Conservation (phyloP, 768 basidiomycete genomes). For the Pisolithus orientalis region DNA sequence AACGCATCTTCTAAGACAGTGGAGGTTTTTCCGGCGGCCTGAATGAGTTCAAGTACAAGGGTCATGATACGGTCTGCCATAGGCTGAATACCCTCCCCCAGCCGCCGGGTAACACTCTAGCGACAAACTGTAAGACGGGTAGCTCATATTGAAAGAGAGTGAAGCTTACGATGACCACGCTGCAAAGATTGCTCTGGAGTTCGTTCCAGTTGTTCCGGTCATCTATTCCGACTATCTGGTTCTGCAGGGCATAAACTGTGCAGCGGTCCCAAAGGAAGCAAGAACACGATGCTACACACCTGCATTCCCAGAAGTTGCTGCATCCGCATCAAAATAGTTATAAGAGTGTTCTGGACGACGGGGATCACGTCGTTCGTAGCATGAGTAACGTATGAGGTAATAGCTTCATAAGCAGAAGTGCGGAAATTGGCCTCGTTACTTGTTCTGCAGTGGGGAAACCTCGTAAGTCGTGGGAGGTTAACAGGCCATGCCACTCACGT, state of each 20-base stretch:
- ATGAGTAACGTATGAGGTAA: slow-evolving; percentile 80
- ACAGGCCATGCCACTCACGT: slow-evolving; percentile 43
- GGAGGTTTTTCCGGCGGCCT: slow-evolving; percentile 84
- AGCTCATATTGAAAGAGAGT: background rate
- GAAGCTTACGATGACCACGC: slow-evolving; percentile 71
- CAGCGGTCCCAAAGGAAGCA: background rate
- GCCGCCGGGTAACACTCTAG: slow-evolving; percentile 80
- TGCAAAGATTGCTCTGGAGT: slow-evolving; percentile 91
- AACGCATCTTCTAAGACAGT: slow-evolving; percentile 96
- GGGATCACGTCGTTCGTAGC: slow-evolving; percentile 72
- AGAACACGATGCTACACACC: slow-evolving; percentile 34
- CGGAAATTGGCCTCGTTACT: slow-evolving; percentile 89
- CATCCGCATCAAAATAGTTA: slow-evolving; percentile 84
- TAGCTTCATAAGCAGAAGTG: slow-evolving; percentile 94
- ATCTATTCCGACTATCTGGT: slow-evolving; percentile 90
- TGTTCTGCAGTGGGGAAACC: slow-evolving; percentile 35
- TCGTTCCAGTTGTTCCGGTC: slow-evolving; percentile 99
- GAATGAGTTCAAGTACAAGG: slow-evolving; percentile 76
- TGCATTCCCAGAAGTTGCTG: slow-evolving; percentile 82
- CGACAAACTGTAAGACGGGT: slow-evolving; percentile 1
- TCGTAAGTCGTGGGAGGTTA: slow-evolving; percentile 7
- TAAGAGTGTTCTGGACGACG: slow-evolving; percentile 75
- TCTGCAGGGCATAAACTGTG: slow-evolving; percentile 35
- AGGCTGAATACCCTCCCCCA: slow-evolving; percentile 76
- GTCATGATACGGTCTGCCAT: slow-evolving; percentile 96